phyloP scores from a whole-genome alignment of 164 flowering plant genomes.

The Magnolia officinalis region DNA sequence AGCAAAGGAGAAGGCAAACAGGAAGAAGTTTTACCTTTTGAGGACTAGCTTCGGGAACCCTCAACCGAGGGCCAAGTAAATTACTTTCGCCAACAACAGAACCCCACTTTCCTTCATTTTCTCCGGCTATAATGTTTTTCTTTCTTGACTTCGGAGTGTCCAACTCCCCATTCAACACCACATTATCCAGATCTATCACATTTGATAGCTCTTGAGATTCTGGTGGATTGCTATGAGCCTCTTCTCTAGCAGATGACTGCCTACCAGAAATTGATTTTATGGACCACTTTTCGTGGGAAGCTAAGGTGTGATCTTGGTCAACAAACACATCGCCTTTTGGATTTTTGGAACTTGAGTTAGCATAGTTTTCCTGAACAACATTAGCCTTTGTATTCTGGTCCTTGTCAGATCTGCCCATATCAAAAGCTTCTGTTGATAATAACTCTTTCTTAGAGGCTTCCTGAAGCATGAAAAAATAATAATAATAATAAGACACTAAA shows the following conservation, averaged over 20 bases:
- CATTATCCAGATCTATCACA: conserved; percentile 29
- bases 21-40: conserved; percentile 42
- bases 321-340: conserved; percentile 23
- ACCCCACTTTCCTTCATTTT: conserved; percentile 42
- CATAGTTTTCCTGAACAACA: conserved; percentile 15
- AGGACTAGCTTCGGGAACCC: conserved; percentile 34
- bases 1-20: not conserved
- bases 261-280: conserved; percentile 31
- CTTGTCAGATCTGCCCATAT: conserved; percentile 26
- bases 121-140: conserved; percentile 25
- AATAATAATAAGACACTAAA: not conserved
- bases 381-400: conserved; percentile 30
- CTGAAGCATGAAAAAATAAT: conserved; percentile 31
- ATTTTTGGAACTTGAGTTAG: not conserved
- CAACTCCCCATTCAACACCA: conserved; percentile 37
- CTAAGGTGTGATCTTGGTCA: conserved; percentile 67
- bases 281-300: conserved; percentile 50
- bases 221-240: conserved; percentile 14
- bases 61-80: conserved; percentile 30
- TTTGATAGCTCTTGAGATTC: conserved; percentile 27
- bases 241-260: conserved; percentile 28
- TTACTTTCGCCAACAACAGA: conserved; percentile 14
- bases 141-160: conserved; percentile 39
- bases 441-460: conserved; percentile 35
- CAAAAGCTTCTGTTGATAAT: conserved; percentile 28